A percentile compares a stretch with the other conserved stretches of the same genome.
These are phyloP conservation scores for Bruguiera parviflora DNA, from an alignment of 345 rosid genomes.

Conservation along the genomic window DNA sequence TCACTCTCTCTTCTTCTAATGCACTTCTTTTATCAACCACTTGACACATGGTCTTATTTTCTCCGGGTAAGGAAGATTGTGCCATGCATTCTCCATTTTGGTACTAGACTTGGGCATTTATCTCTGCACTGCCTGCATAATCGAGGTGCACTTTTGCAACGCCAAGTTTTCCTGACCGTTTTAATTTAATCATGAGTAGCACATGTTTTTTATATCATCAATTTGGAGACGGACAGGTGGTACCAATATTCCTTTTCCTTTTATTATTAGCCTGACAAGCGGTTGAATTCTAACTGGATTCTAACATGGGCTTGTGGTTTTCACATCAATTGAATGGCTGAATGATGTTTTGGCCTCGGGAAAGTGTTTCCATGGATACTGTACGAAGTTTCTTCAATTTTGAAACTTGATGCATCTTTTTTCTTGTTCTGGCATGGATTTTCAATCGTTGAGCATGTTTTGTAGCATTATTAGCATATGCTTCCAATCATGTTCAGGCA, in stretches of 20 bases:
- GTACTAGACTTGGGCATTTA: background rate
- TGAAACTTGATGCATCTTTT: background rate
- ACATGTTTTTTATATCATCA: background rate
- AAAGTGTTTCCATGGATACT: constrained; percentile 90
- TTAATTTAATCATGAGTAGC: background rate
- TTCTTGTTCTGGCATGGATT: background rate
- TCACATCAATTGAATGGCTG: constrained; percentile 67
- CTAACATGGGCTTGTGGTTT: constrained; percentile 74
- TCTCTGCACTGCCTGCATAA: background rate
- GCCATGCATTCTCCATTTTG: background rate
- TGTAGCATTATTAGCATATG: too few relatives aligned
- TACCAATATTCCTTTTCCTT: background rate
- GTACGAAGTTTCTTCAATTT: constrained; percentile 51
- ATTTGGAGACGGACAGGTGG: background rate
- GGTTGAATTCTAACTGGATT: constrained; percentile 68
- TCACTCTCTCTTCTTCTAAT: too few relatives aligned
- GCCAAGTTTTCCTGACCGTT: background rate
- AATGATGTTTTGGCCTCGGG: constrained; percentile 73
- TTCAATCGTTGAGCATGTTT: background rate
- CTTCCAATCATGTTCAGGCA: too few relatives aligned
- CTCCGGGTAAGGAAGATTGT: constrained; percentile 59
- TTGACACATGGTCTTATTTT: constrained; percentile 39
- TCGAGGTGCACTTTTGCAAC: background rate
- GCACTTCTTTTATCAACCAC: too few relatives aligned
- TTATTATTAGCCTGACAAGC: constrained; percentile 75